Base-by-base conservation (phyloP, 495 filamentous ascomycete genomes). In the Penicillium angulare region DNA sequence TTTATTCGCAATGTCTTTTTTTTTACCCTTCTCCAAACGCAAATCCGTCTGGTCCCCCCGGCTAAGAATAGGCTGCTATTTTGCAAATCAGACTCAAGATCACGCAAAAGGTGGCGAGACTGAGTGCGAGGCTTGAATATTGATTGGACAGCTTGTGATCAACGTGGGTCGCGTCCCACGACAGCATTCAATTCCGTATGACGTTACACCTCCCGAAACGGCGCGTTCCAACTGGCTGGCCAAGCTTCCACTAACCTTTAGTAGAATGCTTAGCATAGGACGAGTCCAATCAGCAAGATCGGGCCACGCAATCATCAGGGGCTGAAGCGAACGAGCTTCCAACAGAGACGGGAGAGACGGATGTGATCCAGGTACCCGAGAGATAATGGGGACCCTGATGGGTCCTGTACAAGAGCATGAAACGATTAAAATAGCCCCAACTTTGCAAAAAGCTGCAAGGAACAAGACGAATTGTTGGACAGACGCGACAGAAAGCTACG, bases 261-360 rank as follows among this genome's bases (percentile, higher is more conserved):
- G 56, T 24, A 53, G 60, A 65, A 60, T 65, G 62, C 60, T 65
- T 63, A 65, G 52, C 52, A 55, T 53, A 2, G 12, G 8, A n/a
- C 17, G 5, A 32, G 36, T 5, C 62, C 62, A 63, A 60, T 65
- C 51, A 47, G 15, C 8, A 13, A 5, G 24, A n/a, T 9, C 10
- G 26, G 34, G 56, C 52, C 62, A 55, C 59, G 62, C 62, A 65
- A 63, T 49, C 56, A 31, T 29, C 20, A 31, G 62, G 60, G 62
- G 62, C 62, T 63, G 56, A 48, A 56, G 21, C 41, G 24, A 29
- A 23, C 15, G 35, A n/a, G n/a, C n/a, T n/a, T 27, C 43, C 34
- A 45, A 33, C 35, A 39, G 47, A 35, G 18, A 50, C 46, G 43
- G 12, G 15, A 35, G 39, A 24, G 27, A 32, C 51, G 35, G 26